phyloP scores from a whole-genome alignment of 495 filamentous ascomycete genomes.

The Talaromyces trachyspermus region DNA sequence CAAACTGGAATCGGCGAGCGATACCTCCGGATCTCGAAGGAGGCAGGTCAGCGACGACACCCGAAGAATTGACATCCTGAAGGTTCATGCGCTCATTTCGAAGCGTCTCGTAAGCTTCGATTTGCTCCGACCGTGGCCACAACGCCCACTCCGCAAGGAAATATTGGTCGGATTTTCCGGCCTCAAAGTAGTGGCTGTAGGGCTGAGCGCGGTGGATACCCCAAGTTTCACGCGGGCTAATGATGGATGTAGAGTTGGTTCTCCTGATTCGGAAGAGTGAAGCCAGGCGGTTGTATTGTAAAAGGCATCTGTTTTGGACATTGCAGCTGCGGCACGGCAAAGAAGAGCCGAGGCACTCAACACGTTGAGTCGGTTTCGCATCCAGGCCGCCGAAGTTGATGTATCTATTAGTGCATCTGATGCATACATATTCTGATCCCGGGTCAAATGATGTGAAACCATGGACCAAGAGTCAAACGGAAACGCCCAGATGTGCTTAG shows the following conservation, averaged over 20 bases:
- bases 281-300: constrained; percentile 17
- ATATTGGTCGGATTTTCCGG: constrained; percentile 21
- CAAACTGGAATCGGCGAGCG: neutral
- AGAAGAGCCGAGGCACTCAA: constrained; percentile 23
- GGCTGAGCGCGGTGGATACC: constrained; percentile 39
- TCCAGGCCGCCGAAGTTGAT: constrained; percentile 13
- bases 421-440: constrained; percentile 23
- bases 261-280: constrained; percentile 9
- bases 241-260: constrained; percentile 2
- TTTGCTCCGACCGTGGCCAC: constrained; percentile 8
- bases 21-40: neutral
- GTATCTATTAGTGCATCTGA: neutral
- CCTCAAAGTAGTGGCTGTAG: constrained; percentile 28
- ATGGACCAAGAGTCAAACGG: constrained; percentile 39
- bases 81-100: constrained; percentile 5
- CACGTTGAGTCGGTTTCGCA: constrained; percentile 24
- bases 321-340: constrained; percentile 22
- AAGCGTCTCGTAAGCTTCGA: constrained; percentile 18
- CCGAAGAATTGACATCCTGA: neutral
- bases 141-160: constrained; percentile 27
- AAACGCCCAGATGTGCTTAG: constrained; percentile 37
- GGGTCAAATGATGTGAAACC: constrained; percentile 23
- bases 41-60: neutral
- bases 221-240: constrained; percentile 27
- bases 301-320: constrained; percentile 21